Evolutionary conservation across 2,329 filamentous ascomycete species (phyloP).

Genomic region (Paraphoma sp.): DNA sequence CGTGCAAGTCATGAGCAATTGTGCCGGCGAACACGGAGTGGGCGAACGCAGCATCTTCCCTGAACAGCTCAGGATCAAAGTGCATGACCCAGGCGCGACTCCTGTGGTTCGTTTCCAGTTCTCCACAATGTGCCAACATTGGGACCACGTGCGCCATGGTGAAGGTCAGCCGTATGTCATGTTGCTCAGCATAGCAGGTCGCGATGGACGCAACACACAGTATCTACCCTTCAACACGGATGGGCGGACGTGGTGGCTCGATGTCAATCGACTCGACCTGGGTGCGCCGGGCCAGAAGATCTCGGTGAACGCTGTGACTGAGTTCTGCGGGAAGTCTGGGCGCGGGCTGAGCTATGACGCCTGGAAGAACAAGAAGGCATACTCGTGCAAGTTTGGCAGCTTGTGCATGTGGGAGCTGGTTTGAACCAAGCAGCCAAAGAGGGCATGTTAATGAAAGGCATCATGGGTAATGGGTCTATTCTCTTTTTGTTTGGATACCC

Average conservation of each 20-base stretch:
- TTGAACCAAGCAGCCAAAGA: constrained; percentile 15
- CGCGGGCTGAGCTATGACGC: constrained; percentile 57
- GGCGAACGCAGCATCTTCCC: constrained; percentile 68
- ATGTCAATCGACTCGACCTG: constrained; percentile 66
- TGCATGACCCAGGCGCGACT: constrained; percentile 56
- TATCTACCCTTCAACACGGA: constrained; percentile 74
- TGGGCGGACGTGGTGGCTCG: constrained; percentile 80
- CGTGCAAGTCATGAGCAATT: constrained; percentile 56
- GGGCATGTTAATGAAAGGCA: background rate
- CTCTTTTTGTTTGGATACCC: constrained; percentile 15
- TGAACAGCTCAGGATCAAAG: constrained; percentile 63
- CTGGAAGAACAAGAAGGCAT: constrained; percentile 47
- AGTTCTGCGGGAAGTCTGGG: constrained; percentile 57
- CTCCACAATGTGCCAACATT: constrained; percentile 80
- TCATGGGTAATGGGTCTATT: background rate
- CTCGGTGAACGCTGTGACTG: constrained; percentile 67
- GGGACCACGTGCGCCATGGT: constrained; percentile 74
- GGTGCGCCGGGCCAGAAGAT: constrained; percentile 62
- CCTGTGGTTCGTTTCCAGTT: constrained; percentile 77
- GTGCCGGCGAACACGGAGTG: constrained; percentile 59
- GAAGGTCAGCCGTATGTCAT: constrained; percentile 71
- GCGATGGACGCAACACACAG: constrained; percentile 73
- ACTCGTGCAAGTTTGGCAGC: constrained; percentile 52
- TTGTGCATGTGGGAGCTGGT: constrained; percentile 64
- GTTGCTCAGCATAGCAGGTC: constrained; percentile 65